Percentiles rank a stretch among this genome's conserved stretches.
These are phyloP conservation scores for Rhodocollybia butyracea DNA, from an alignment of 768 basidiomycete genomes.

Conservation along the genomic window DNA sequence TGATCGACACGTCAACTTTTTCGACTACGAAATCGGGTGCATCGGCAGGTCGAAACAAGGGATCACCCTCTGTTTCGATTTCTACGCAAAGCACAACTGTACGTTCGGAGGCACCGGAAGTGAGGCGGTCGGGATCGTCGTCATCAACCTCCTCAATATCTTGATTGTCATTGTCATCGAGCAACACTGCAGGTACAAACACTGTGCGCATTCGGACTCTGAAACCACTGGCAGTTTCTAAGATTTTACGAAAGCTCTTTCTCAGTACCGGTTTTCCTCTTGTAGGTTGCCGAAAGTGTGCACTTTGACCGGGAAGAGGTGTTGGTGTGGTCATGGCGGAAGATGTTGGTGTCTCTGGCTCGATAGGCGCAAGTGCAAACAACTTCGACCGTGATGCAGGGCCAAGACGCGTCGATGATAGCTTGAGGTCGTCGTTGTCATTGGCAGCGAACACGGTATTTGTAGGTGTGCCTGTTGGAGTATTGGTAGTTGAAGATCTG, in stretches of 20 bases:
- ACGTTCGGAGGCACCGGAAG: conserved; percentile 73
- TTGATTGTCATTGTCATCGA: conserved; percentile 22
- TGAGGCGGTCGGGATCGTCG: conserved; percentile 42
- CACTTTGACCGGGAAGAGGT: conserved; percentile 4
- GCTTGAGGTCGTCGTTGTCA: conserved; percentile 26
- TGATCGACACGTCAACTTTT: conserved; percentile 69
- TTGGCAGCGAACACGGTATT: conserved; percentile 14
- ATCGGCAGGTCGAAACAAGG: background rate
- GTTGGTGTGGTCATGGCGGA: conserved; percentile 34
- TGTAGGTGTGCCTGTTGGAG: conserved; percentile 25
- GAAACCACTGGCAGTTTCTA: conserved; percentile 80
- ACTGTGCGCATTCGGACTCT: conserved; percentile 93
- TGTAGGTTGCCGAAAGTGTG: conserved; percentile 15
- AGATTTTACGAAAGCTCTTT: conserved; percentile 80
- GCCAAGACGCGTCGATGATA: conserved; percentile 74
- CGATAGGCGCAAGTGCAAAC: conserved; percentile 55
- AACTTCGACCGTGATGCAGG: conserved; percentile 62
- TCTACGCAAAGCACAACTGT: conserved; percentile 91
- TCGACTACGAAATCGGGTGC: conserved; percentile 69
- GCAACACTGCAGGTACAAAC: conserved; percentile 80
- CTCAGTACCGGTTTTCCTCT: conserved; percentile 66
- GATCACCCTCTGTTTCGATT: conserved; percentile 76
- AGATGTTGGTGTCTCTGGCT: conserved; percentile 42
- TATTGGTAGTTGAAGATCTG: background rate
- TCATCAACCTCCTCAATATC: conserved; percentile 21